A percentile compares a stretch with the other conserved stretches of the same genome.
These are phyloP conservation scores for Ophiostoma sp. DNA, from an alignment of 2,329 filamentous ascomycete species.

Conservation along the genomic window DNA sequence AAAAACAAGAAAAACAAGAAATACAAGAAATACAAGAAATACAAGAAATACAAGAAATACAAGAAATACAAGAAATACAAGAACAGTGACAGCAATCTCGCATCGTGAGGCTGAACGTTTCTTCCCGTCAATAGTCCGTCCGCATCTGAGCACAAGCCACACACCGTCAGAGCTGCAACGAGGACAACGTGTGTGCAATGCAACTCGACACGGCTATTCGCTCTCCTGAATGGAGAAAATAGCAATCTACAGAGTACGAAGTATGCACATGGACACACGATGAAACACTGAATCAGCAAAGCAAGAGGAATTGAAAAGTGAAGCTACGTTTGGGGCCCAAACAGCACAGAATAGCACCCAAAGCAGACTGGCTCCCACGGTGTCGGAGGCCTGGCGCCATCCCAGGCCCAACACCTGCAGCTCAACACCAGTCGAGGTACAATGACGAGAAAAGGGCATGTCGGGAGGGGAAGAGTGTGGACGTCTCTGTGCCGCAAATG, in stretches of 20 bases:
- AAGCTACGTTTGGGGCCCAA: too few species aligned
- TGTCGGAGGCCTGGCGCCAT: background rate
- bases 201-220: background rate
- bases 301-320: too few species aligned
- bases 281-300: background rate
- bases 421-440: background rate
- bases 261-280: background rate
- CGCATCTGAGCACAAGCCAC: background rate
- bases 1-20: too few species aligned
- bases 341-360: background rate
- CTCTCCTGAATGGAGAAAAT: background rate
- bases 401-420: too few species aligned
- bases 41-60: background rate
- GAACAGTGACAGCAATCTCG: too few species aligned
- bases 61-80: background rate
- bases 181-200: background rate
- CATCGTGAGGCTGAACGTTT: too few species aligned
- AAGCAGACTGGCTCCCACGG: background rate
- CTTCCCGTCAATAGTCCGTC: background rate
- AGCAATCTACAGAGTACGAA: background rate
- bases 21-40: background rate
- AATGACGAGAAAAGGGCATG: background rate
- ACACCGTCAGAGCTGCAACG: background rate
- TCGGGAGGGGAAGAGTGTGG: background rate
- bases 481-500: background rate